Evolutionary conservation across 768 basidiomycete species (phyloP), one percentile per base, ranked within the genome.

Genomic region (Tylopilus rubrobrunneus): DNA sequence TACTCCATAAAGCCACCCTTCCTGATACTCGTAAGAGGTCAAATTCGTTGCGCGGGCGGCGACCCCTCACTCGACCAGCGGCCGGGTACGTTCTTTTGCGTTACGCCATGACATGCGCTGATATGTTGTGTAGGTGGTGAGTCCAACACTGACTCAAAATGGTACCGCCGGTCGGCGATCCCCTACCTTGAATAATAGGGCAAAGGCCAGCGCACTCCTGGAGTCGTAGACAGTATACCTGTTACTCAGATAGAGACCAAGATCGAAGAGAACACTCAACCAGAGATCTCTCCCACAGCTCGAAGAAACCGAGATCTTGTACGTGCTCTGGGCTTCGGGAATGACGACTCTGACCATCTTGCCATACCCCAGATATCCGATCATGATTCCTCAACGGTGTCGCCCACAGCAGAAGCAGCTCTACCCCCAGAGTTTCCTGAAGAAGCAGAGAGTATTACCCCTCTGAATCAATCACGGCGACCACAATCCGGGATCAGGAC

Each of bases 301-400:
- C 82, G 83, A 52, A 78, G 84, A 49, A 85, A 86, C 58, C 76
- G 86, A 58, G 86, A 87, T 63, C 77, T 92, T n/a, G 86, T 88
- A 2, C 84, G 85, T 52, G 85, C 83, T 17, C 71, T 92, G 40
- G 68, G 68, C 15, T 90, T 92, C 60, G 88, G 86, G 17, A 68
- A 64, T 17, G 76, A 79, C 51, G 75, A 73, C 27, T 63, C 64
- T 19, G 19, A 19, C 19, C 19, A 19, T 19, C 19, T 19, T 19
- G 19, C 19, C 19, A 19, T 19, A 19, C 19, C 19, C 19, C 19
- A 19, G 19, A 19, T 19, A 19, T 19, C 19, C 19, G 19, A 19
- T 19, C 19, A 19, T 19, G 19, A 19, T 19, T 19, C 19, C 19
- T 19, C 19, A 19, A 65, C 71, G 8, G 49, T 65, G 45, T 67